Conservation (phyloP, 2,329 filamentous ascomycete genomes). For the Penicillium sp. region DNA sequence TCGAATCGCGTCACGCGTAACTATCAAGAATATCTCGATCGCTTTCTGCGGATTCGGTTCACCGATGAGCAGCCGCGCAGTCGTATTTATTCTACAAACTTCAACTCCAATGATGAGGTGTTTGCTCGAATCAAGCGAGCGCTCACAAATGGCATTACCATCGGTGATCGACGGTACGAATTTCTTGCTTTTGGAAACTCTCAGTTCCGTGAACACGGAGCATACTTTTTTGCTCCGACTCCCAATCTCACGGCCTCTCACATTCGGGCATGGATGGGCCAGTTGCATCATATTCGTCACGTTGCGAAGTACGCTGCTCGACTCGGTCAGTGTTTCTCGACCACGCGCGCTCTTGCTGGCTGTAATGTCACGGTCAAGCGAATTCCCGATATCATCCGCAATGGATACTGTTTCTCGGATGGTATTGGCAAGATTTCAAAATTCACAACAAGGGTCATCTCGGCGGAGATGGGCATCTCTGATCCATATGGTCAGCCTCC, state of each 20-base stretch:
- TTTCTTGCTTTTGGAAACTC: conserved; percentile 95
- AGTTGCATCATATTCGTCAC: conserved; percentile 71
- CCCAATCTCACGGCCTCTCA: conserved; percentile 61
- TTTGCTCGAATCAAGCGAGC: conserved; percentile 68
- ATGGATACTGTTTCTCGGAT: conserved; percentile 74
- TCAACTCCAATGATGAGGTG: conserved; percentile 58
- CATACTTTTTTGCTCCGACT: conserved; percentile 82
- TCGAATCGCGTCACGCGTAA: conserved; percentile 81
- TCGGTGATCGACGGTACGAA: conserved; percentile 76
- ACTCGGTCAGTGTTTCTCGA: conserved; percentile 92
- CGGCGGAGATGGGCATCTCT: conserved; percentile 60
- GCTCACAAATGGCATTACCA: conserved; percentile 69
- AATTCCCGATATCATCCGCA: conserved; percentile 64
- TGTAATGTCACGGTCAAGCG: conserved; percentile 53
- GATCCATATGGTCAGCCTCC: conserved; percentile 54
- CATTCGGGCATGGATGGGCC: conserved; percentile 82
- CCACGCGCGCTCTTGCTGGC: conserved; percentile 67
- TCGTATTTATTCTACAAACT: conserved; percentile 53
- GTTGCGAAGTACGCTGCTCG: conserved; percentile 88
- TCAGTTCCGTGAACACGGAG: conserved; percentile 84
- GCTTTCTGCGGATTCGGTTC: conserved; percentile 85
- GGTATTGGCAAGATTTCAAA: conserved; percentile 88
- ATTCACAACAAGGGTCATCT: conserved; percentile 67
- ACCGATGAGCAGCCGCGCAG: conserved; percentile 68
- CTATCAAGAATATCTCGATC: conserved; percentile 62